Percentiles rank a stretch among this genome's conserved stretches.
phyloP scores from a whole-genome alignment of 495 filamentous ascomycete genomes.

The Massariosphaeria phaeospora region DNA sequence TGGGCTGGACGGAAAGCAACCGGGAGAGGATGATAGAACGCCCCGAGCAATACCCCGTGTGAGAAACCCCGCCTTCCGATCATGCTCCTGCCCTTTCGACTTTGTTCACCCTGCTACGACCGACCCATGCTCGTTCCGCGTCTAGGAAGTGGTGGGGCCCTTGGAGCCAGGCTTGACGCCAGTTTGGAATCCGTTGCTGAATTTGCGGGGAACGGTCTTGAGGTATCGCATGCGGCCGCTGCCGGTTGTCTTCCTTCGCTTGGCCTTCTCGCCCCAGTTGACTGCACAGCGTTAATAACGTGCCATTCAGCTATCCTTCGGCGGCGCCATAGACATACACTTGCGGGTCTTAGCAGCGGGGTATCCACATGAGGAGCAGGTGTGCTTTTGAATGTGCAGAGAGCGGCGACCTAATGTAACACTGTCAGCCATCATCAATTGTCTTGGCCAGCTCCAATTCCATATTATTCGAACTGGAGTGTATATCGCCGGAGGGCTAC shows the following conservation, averaged over 20 bases:
- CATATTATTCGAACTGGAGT: no score
- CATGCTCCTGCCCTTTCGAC: conserved; percentile 11
- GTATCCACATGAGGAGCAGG: conserved; percentile 95
- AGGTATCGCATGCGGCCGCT: conserved; percentile 90
- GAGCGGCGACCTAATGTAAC: conserved; percentile 72
- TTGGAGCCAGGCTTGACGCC: conserved; percentile 81
- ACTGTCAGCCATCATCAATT: conserved; percentile 33
- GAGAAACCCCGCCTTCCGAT: conserved; percentile 4
- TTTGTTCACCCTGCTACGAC: background rate
- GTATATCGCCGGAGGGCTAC: no score
- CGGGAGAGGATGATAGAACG: conserved; percentile 23
- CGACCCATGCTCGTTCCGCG: background rate
- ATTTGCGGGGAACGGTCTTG: conserved; percentile 80
- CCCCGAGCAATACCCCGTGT: conserved; percentile 25
- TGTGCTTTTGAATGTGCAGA: conserved; percentile 99
- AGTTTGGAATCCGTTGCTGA: conserved; percentile 94
- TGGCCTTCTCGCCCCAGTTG: conserved; percentile 99
- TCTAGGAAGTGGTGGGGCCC: conserved; percentile 46
- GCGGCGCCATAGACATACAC: conserved; percentile 64
- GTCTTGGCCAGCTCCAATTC: conserved; percentile 22
- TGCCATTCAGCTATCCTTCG: background rate
- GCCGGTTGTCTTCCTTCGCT: conserved; percentile 98
- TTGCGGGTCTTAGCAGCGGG: conserved; percentile 93
- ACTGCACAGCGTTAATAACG: conserved; percentile 49
- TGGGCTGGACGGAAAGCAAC: conserved; percentile 12